phyloP scores from a whole-genome alignment of 1,284 basidiomycete species.

The Naganishia sp. region DNA sequence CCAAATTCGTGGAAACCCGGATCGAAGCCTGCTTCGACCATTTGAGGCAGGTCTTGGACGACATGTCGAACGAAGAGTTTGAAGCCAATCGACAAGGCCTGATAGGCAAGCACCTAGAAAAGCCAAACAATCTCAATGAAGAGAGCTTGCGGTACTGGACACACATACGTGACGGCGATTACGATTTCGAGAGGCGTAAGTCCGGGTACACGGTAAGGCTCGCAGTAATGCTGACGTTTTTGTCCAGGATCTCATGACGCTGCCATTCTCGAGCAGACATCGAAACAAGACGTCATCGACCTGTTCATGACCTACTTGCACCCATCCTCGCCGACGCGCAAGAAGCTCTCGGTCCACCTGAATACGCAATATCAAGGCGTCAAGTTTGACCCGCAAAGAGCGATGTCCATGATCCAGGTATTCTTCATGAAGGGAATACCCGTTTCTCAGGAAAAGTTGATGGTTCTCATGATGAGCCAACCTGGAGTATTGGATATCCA shows the following conservation, averaged over 20 bases:
- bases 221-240: background rate
- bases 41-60: constrained; percentile 63
- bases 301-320: constrained; percentile 73
- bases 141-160: constrained; percentile 66
- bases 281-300: constrained; percentile 74
- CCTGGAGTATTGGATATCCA: constrained; percentile 60
- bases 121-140: constrained; percentile 68
- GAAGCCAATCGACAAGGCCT: constrained; percentile 65
- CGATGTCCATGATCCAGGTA: constrained; percentile 64
- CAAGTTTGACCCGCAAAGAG: constrained; percentile 37
- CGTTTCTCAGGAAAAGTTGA: constrained; percentile 59
- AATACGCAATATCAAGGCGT: constrained; percentile 58
- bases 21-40: constrained; percentile 81
- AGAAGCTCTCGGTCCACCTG: constrained; percentile 81
- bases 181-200: constrained; percentile 72
- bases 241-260: constrained; percentile 67
- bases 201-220: constrained; percentile 28
- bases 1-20: constrained; percentile 81
- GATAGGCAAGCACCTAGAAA: constrained; percentile 69
- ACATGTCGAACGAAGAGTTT: constrained; percentile 66
- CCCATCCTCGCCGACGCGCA: constrained; percentile 66
- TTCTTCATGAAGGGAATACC: constrained; percentile 61
- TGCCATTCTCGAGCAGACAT: constrained; percentile 63
- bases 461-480: constrained; percentile 51
- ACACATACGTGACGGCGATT: constrained; percentile 74